Base-by-base conservation (phyloP, 306 rosid species). In the Cicer judaicum region DNA sequence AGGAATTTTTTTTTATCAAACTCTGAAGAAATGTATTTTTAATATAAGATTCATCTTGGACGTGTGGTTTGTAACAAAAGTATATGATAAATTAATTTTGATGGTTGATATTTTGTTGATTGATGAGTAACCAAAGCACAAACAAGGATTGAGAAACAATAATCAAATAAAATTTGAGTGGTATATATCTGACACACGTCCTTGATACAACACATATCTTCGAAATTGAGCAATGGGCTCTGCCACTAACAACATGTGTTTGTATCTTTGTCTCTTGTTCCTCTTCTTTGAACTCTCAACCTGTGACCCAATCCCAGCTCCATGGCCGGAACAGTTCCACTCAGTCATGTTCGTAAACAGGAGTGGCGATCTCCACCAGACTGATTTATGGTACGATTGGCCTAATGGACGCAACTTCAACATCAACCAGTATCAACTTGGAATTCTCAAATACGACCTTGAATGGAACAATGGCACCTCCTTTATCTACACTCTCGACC, bases 401-500 rank as follows among this genome's bases (percentile, higher is more conserved):
- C 83, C 89, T 72, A 91, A 90, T 3, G 99, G 97, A 2, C 88
- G 97, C 38, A 94, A 94, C 85, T 94, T 88, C 88, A 94, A 92
- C 92, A 94, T 94, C 72, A 85, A 89, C 5, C 96, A 85, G 61
- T 67, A 88, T 71, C 98, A 94, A 75, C 83, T 89, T 16, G 93
- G 95, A 0, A 67, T 71, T 3, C 70, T 88, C 13, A 69, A 42
- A 7, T 85, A 88, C 83, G 97, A 91, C 72, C 90, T 92, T 0
- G 99, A 94, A 50, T 94, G 99, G 99, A 81, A 92, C 88, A 94
- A 92, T 0, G 95, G 96, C n/a, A 94, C 98, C 39, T 87, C 95
- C 64, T 94, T 88, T 63, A 10, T 64, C 77, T 91, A 89, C 75
- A 80, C 84, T 0, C 77, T 86, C 13, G 77, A 87, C 19, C 82